These are phyloP conservation scores for Aspergillus sclerotialis DNA, from an alignment of 2,329 filamentous ascomycete genomes.

Conservation along the genomic window DNA sequence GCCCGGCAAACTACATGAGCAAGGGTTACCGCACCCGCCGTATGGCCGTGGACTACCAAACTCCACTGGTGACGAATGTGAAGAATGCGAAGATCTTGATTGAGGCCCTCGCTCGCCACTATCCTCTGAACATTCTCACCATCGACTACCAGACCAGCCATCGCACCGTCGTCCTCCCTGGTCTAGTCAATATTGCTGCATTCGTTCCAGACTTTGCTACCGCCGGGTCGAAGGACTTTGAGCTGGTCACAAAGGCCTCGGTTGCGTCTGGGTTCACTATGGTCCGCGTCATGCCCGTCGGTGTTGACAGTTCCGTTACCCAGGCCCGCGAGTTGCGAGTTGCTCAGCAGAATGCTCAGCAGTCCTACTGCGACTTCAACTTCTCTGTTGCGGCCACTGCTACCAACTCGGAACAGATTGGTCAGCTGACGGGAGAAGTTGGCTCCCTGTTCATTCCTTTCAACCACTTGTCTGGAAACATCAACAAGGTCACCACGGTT, in stretches of 20 bases:
- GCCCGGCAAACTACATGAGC: conserved; percentile 97
- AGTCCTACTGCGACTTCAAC: conserved; percentile 70
- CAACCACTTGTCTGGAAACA: conserved; percentile 73
- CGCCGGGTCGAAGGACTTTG: conserved; percentile 59
- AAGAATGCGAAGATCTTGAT: conserved; percentile 98
- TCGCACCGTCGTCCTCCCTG: conserved; percentile 64
- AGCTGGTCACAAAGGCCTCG: conserved; percentile 64
- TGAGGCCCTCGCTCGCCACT: conserved; percentile 86
- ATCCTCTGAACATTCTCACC: conserved; percentile 71
- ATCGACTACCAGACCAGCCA: conserved; percentile 92
- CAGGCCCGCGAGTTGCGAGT: conserved; percentile 64
- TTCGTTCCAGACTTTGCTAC: conserved; percentile 69
- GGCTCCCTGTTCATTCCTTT: conserved; percentile 78
- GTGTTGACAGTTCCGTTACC: conserved; percentile 64
- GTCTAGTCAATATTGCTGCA: conserved; percentile 70
- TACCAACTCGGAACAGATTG: conserved; percentile 67
- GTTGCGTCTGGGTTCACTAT: conserved; percentile 71
- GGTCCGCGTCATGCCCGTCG: conserved; percentile 71
- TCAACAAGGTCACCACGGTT: conserved; percentile 74
- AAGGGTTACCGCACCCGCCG: conserved; percentile 93
- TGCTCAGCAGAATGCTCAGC: conserved; percentile 64
- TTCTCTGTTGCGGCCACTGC: conserved; percentile 69
- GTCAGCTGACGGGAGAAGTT: conserved; percentile 63
- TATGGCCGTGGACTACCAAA: conserved; percentile 98
- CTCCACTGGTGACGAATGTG: conserved; percentile 94